phyloP scores from a whole-genome alignment of 2,329 filamentous ascomycete genomes.

The Diaporthe caulivora region DNA sequence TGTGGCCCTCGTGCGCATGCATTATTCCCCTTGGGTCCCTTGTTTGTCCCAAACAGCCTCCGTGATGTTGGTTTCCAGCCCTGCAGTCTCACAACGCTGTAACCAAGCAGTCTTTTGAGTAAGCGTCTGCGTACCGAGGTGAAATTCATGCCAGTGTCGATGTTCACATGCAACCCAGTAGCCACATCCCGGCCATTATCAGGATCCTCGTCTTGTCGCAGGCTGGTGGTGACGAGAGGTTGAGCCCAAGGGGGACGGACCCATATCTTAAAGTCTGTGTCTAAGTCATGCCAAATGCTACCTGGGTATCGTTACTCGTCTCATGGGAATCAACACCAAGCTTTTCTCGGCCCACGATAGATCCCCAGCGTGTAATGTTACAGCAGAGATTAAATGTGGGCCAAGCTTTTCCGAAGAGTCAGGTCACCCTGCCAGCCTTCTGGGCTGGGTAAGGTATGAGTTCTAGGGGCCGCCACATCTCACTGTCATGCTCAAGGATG shows the following conservation, averaged over 20 bases:
- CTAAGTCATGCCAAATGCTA: conserved; percentile 14
- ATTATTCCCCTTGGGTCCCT: background rate
- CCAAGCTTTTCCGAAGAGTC: background rate
- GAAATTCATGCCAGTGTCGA: background rate
- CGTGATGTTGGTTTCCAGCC: background rate
- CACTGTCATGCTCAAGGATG: background rate
- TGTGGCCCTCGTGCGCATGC: background rate
- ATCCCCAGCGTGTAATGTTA: background rate
- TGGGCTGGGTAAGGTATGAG: background rate
- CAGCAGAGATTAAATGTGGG: background rate
- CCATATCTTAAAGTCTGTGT: conserved; percentile 2
- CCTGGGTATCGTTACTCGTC: too few species aligned
- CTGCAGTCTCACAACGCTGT: background rate
- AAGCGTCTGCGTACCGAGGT: background rate
- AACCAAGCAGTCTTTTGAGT: background rate
- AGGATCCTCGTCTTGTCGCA: background rate
- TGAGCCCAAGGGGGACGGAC: background rate
- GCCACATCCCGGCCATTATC: background rate
- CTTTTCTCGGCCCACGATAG: conserved; percentile 10
- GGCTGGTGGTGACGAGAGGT: background rate
- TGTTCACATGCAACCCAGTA: background rate
- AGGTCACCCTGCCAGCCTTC: background rate
- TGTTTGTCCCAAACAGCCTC: background rate
- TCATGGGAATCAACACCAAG: background rate
- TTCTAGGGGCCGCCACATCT: background rate